Evolutionary conservation across 768 basidiomycete species (phyloP), one percentile per base, ranked within the genome.

Genomic region (Boletus subparvulus): DNA sequence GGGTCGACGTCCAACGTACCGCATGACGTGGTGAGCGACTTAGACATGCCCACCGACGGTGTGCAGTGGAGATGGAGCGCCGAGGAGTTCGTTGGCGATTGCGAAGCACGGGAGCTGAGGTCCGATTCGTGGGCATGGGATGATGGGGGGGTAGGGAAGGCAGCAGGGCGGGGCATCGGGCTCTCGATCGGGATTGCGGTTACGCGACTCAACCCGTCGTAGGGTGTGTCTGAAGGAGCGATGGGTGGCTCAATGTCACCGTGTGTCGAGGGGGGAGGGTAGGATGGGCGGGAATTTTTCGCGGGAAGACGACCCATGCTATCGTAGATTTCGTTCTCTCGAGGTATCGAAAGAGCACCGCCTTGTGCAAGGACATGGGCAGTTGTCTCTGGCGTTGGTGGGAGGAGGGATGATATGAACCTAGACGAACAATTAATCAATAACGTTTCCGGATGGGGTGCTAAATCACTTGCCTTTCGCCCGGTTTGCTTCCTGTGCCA

Each of bases 391-490:
- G 83, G 78, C 0, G 90, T 92, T 37, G 86, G 83, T 3, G 92
- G 91, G 11, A 93, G 80, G 8, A 94, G 80, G 0, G 87, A 83
- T 1, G 88, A 82, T 17, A 87, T 68, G 69, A 94, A 93, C 30
- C 69, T 71, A n/a, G 16, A 44, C n/a, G 9, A 42, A 36, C 11
- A 26, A 28, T 47, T 5, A 36, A 45, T 50, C 12, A 40, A n/a
- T 21, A 12, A 3, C 0, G 1, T 7, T 26, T 45, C 12, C 11
- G 24, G 13, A 46, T 24, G 3, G 13, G 14, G 5, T 35, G 16
- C 1, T 9, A 13, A 24, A 41, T 32, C 6, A 48, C 59, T 45
- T 48, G 21, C 68, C 66, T 70, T 54, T 55, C 45, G 32, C 59
- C 46, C n/a, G 55, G 26, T 36, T 61, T 59, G 14, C 37, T 59